Percentiles rank a stretch among this genome's conserved stretches.
phyloP scores from a whole-genome alignment of 2,329 filamentous ascomycete genomes.

The Colletotrichum chlorophyti region DNA sequence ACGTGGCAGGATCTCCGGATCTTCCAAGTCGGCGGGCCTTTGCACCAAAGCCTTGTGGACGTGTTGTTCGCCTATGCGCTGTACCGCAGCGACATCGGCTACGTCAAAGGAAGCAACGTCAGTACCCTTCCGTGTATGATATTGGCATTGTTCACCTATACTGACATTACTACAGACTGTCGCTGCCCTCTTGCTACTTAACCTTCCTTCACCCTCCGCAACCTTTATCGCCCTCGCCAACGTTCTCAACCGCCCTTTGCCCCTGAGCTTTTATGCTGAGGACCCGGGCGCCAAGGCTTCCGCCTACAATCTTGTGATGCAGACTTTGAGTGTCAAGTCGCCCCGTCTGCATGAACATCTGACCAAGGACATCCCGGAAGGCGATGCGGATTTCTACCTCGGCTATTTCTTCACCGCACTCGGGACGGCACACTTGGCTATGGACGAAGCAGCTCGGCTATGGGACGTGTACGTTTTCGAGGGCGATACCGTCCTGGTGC shows the following conservation, averaged over 20 bases:
- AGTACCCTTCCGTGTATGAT: too few relatives aligned
- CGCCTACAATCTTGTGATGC: constrained; percentile 73
- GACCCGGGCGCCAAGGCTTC: constrained; percentile 73
- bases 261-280: constrained; percentile 76
- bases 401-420: constrained; percentile 67
- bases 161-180: constrained; percentile 60
- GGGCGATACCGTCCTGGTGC: constrained; percentile 74
- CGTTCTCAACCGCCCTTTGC: constrained; percentile 76
- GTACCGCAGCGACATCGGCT: constrained; percentile 84
- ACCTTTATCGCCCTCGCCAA: constrained; percentile 79
- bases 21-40: constrained; percentile 70
- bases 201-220: constrained; percentile 67
- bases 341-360: constrained; percentile 70
- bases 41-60: constrained; percentile 73
- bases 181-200: constrained; percentile 76
- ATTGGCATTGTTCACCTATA: constrained; percentile 16
- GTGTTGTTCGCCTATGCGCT: constrained; percentile 81
- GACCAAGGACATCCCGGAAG: constrained; percentile 52
- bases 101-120: constrained; percentile 77
- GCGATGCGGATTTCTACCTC: constrained; percentile 62
- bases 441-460: constrained; percentile 75
- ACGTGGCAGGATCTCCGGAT: constrained; percentile 78
- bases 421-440: constrained; percentile 67
- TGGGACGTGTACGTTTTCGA: constrained; percentile 89
- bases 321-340: constrained; percentile 70